Percentiles rank a stretch among this genome's conserved stretches.
These are phyloP conservation scores for Trichosporon ovoides DNA, from an alignment of 1,284 basidiomycete genomes.

Conservation along the genomic window DNA sequence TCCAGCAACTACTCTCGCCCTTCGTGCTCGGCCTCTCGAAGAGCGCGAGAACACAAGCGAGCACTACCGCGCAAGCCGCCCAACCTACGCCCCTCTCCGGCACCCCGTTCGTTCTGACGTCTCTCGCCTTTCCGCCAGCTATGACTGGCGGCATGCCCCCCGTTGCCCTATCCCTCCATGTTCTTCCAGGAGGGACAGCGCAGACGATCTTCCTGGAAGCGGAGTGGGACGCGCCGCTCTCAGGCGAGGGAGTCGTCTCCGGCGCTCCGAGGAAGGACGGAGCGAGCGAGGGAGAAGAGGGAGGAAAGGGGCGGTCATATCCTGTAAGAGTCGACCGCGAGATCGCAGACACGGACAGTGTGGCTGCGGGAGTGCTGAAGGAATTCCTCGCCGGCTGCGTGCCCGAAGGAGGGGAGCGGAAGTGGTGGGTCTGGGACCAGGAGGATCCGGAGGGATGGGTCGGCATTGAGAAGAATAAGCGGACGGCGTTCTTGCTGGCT, in stretches of 20 bases:
- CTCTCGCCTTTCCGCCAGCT: slow-evolving; percentile 30
- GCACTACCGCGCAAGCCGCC: slow-evolving; percentile 30
- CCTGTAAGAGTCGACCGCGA: neutral
- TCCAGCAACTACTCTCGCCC: slow-evolving; percentile 38
- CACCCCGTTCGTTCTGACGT: slow-evolving; percentile 27
- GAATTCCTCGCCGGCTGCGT: slow-evolving; percentile 38
- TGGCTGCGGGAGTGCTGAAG: slow-evolving; percentile 16
- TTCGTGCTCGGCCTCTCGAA: slow-evolving; percentile 44
- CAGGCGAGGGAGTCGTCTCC: neutral
- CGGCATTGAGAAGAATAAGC: slow-evolving; percentile 23
- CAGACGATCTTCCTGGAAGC: slow-evolving; percentile 39
- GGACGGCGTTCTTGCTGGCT: slow-evolving; percentile 13
- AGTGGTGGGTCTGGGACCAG: slow-evolving; percentile 16
- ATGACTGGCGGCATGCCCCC: slow-evolving; percentile 14
- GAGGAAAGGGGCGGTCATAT: neutral
- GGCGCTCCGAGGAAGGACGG: neutral
- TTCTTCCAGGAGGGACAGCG: slow-evolving; percentile 27
- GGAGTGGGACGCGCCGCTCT: slow-evolving; percentile 24
- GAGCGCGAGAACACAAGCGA: slow-evolving; percentile 35
- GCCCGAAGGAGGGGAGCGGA: slow-evolving; percentile 28
- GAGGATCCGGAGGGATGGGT: slow-evolving; percentile 22
- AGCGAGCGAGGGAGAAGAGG: neutral
- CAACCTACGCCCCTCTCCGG: slow-evolving; percentile 35
- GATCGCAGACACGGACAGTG: neutral
- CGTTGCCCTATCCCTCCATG: slow-evolving; percentile 30